A percentile compares a stretch with the other conserved stretches of the same genome.
phyloP scores from a whole-genome alignment of 73 alveolate species.

The Paramecium bursaria region DNA sequence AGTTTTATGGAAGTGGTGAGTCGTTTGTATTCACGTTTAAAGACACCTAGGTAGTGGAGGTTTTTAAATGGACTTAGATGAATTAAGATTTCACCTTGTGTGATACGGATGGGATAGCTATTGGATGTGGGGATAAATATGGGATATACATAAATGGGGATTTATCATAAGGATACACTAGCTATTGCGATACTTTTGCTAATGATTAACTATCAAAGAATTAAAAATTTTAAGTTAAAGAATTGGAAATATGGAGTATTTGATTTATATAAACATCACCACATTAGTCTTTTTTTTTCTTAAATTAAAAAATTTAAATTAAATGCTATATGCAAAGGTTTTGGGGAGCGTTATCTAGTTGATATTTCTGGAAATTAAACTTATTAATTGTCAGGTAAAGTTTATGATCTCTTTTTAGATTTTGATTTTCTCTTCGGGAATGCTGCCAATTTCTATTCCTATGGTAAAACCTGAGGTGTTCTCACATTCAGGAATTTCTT shows the following conservation, averaged over 20 bases:
- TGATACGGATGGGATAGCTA: slow-evolving; percentile 52
- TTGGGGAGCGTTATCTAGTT: slow-evolving; percentile 12
- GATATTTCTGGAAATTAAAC: slow-evolving; percentile 11
- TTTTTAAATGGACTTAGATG: slow-evolving; percentile 50
- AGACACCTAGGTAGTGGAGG: background rate
- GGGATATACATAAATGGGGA: slow-evolving; percentile 30
- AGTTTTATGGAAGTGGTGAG: slow-evolving; percentile 46
- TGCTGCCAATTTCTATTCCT: background rate
- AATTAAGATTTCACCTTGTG: slow-evolving; percentile 13
- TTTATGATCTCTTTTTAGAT: slow-evolving; percentile 2
- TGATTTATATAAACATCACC: no score
- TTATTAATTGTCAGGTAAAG: background rate
- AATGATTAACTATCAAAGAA: slow-evolving; percentile 10
- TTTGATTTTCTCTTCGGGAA: slow-evolving; percentile 27
- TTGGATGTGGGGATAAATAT: slow-evolving; percentile 57
- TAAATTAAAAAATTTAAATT: slow-evolving; percentile 28
- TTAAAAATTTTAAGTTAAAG: slow-evolving; percentile 1
- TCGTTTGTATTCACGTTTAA: slow-evolving; percentile 48
- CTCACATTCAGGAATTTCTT: background rate
- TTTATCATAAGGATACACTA: slow-evolving; percentile 3
- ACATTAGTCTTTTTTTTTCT: slow-evolving; percentile 45
- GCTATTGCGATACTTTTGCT: slow-evolving; percentile 34
- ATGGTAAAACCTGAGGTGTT: background rate
- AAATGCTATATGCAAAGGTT: background rate
- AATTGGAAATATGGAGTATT: slow-evolving; percentile 54